A percentile compares a stretch with the other conserved stretches of the same genome.
Evolutionary conservation across 495 filamentous ascomycete species (phyloP).

Genomic region (Annulohypoxylon bovei): DNA sequence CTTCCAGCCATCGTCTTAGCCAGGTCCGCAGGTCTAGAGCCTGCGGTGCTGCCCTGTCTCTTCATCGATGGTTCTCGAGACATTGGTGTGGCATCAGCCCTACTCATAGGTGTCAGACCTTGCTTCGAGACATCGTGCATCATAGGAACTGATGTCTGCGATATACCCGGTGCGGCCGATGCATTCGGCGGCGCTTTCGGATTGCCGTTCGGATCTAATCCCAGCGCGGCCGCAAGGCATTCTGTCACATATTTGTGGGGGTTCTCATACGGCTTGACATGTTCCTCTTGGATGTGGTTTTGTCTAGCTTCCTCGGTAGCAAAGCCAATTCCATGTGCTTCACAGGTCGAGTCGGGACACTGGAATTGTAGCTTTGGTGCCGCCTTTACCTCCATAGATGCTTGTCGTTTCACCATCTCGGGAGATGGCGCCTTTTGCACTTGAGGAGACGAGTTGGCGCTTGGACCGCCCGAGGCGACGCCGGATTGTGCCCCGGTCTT

Average conservation of each 20-base stretch:
- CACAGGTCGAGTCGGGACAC: slow-evolving; percentile 59
- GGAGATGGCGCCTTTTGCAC: slow-evolving; percentile 57
- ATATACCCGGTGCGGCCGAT: slow-evolving; percentile 22
- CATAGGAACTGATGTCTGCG: slow-evolving; percentile 45
- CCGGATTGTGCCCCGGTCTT: slow-evolving; percentile 52
- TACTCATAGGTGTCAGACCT: slow-evolving; percentile 53
- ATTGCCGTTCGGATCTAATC: slow-evolving; percentile 60
- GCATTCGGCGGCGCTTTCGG: slow-evolving; percentile 34
- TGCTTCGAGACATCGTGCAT: slow-evolving; percentile 52
- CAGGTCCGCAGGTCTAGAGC: slow-evolving; percentile 42
- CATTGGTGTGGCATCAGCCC: slow-evolving; percentile 56
- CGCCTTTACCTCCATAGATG: slow-evolving; percentile 48
- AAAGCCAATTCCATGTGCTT: slow-evolving; percentile 60
- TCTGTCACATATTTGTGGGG: slow-evolving; percentile 62
- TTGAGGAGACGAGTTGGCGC: slow-evolving; percentile 58
- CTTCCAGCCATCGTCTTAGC: slow-evolving; percentile 44
- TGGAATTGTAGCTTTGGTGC: slow-evolving; percentile 52
- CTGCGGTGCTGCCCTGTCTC: slow-evolving; percentile 52
- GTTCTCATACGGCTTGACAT: slow-evolving; percentile 62
- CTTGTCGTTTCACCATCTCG: slow-evolving; percentile 55
- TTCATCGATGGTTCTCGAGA: slow-evolving; percentile 59
- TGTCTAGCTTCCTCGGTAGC: slow-evolving; percentile 62
- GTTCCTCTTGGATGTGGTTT: slow-evolving; percentile 63
- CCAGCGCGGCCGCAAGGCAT: slow-evolving; percentile 53
- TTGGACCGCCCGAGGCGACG: slow-evolving; percentile 39